phyloP scores from a whole-genome alignment of 179 eudicot genomes.

The Patellifolia procumbens region DNA sequence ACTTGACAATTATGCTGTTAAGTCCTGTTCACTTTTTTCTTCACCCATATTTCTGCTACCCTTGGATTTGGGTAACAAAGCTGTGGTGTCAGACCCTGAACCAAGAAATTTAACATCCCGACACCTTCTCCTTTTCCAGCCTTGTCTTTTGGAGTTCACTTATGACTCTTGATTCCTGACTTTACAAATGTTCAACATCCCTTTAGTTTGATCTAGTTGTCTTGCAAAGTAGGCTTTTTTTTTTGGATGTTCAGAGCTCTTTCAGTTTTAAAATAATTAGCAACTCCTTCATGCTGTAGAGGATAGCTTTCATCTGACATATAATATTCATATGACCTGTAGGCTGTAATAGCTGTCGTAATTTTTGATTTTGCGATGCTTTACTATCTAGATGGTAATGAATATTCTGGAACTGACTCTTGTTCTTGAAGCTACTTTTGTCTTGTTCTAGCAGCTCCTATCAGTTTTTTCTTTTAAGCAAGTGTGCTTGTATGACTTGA shows the following conservation, averaged over 20 bases:
- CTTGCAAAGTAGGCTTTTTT: conserved; percentile 1
- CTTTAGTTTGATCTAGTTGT: background rate
- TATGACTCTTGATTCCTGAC: background rate
- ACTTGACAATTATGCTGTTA: background rate
- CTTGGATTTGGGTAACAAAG: background rate
- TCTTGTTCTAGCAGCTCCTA: background rate
- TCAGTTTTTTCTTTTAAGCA: background rate
- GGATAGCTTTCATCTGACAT: conserved; percentile 1
- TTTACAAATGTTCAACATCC: too few relatives aligned
- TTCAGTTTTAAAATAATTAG: background rate
- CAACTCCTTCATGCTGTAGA: conserved; percentile 2
- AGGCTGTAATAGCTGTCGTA: background rate
- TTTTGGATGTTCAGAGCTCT: background rate
- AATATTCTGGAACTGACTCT: background rate
- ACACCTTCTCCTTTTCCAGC: background rate
- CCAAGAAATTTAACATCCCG: background rate
- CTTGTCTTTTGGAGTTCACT: background rate
- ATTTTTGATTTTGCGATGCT: background rate
- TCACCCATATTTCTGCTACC: background rate
- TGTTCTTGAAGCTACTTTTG: background rate
- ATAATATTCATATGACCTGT: background rate
- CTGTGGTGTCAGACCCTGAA: background rate
- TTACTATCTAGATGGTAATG: background rate
- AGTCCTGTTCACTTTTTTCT: background rate
- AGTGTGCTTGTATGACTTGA: background rate